Conservation (phyloP, 352 stramenopile species). For the Phytophthora megakarya region DNA sequence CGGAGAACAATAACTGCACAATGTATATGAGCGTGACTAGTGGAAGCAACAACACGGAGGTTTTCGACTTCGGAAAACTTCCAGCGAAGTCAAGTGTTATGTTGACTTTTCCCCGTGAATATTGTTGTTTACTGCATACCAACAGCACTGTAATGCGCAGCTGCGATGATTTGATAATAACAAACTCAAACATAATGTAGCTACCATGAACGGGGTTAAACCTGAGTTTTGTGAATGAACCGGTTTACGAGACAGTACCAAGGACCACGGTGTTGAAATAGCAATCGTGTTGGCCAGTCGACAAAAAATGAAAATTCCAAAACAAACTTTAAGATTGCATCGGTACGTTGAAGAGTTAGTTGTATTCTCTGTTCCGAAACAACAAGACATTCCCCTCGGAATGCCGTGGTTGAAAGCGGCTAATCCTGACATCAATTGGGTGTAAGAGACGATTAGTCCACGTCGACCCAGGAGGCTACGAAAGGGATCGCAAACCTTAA, state of each 20-base stretch:
- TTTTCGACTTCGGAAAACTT: no score
- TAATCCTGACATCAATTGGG: not conserved
- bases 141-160: not conserved
- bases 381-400: not conserved
- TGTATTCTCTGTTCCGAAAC: not conserved
- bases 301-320: not conserved
- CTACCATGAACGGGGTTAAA: not conserved
- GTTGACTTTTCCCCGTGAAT: not conserved
- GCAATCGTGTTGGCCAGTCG: not conserved
- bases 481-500: no score
- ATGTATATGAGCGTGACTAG: no score
- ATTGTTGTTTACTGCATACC: not conserved
- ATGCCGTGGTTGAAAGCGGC: not conserved
- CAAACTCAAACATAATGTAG: not conserved
- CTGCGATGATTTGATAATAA: not conserved
- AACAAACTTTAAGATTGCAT: not conserved
- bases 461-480: no score
- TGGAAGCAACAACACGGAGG: no score
- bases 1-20: no score
- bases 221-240: not conserved
- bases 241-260: not conserved
- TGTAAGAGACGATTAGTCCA: not conserved
- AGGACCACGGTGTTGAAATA: not conserved
- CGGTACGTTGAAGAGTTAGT: not conserved
- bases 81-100: no score